Conservation (phyloP, 176 grass and related monocot genomes). For the Cenchrus fungigraminus region DNA sequence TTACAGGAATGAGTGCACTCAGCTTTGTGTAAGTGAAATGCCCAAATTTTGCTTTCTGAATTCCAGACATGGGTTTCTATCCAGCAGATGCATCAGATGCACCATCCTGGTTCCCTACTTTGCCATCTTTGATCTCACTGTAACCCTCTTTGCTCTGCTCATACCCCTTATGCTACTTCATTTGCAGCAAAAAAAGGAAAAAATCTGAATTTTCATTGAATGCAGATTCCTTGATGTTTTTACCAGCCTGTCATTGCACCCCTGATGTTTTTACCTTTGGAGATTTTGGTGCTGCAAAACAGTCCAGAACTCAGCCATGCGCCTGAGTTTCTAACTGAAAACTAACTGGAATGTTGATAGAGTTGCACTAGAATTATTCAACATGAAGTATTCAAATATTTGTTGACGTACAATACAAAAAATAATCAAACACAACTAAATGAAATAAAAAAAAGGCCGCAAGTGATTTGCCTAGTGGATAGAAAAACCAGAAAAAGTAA, state of each 20-base stretch:
- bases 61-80: neutral
- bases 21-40: constrained; percentile 76
- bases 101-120: constrained; percentile 68
- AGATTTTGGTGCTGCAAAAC: no score
- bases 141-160: constrained; percentile 16
- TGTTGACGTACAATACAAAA: no score
- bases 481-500: no score
- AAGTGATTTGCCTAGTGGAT: no score
- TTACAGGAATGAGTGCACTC: constrained; percentile 70
- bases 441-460: no score
- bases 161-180: neutral
- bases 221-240: constrained; percentile 64
- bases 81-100: constrained; percentile 48
- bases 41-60: constrained; percentile 13
- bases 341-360: no score
- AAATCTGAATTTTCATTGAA: neutral
- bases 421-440: no score
- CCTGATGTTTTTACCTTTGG: neutral
- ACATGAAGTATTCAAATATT: no score
- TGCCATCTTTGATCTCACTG: constrained; percentile 74
- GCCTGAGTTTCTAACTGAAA: no score
- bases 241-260: neutral
- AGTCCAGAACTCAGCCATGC: no score
- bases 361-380: no score
- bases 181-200: neutral